These are phyloP conservation scores for Priceomyces carsonii DNA, from an alignment of 805 yeast genomes.

Conservation along the genomic window DNA sequence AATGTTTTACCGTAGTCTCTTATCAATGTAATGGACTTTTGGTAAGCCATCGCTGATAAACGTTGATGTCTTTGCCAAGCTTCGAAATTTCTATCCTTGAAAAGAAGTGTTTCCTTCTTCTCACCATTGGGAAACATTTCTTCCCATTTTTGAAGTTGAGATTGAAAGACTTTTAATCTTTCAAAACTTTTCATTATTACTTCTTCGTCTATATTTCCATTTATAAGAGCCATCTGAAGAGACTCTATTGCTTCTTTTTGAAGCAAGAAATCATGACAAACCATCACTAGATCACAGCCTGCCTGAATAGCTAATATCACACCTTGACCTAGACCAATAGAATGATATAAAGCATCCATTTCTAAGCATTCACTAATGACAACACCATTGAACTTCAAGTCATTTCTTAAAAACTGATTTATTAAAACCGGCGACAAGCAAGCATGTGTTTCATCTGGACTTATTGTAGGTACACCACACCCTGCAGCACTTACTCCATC, in stretches of 20 bases:
- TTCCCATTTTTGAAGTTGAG: slow-evolving; percentile 45
- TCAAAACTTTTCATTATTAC: slow-evolving; percentile 38
- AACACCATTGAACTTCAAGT: slow-evolving; percentile 55
- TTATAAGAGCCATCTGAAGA: slow-evolving; percentile 35
- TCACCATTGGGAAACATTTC: slow-evolving; percentile 40
- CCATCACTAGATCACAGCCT: slow-evolving; percentile 64
- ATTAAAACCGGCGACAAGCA: slow-evolving; percentile 57
- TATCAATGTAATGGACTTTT: slow-evolving; percentile 51
- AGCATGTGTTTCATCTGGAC: slow-evolving; percentile 63
- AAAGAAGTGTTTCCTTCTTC: slow-evolving; percentile 19
- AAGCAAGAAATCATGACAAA: slow-evolving; percentile 54
- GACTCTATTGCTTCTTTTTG: slow-evolving; percentile 58
- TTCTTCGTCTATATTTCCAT: slow-evolving; percentile 46
- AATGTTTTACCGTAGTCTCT: slow-evolving; percentile 52
- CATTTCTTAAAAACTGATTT: slow-evolving; percentile 49
- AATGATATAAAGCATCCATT: slow-evolving; percentile 61
- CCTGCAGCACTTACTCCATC: slow-evolving; percentile 65
- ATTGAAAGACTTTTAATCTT: slow-evolving; percentile 47
- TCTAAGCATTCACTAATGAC: slow-evolving; percentile 62
- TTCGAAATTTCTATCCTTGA: slow-evolving; percentile 28
- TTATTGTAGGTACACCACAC: slow-evolving; percentile 61
- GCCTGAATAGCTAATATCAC: slow-evolving; percentile 62
- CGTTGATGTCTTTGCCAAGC: slow-evolving; percentile 44
- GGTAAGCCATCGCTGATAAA: slow-evolving; percentile 48
- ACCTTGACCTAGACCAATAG: slow-evolving; percentile 69